Percentiles rank a stretch among this genome's conserved stretches.
These are phyloP conservation scores for Polysphondylium violaceum DNA, from an alignment of 78 protist genomes.

Conservation along the genomic window DNA sequence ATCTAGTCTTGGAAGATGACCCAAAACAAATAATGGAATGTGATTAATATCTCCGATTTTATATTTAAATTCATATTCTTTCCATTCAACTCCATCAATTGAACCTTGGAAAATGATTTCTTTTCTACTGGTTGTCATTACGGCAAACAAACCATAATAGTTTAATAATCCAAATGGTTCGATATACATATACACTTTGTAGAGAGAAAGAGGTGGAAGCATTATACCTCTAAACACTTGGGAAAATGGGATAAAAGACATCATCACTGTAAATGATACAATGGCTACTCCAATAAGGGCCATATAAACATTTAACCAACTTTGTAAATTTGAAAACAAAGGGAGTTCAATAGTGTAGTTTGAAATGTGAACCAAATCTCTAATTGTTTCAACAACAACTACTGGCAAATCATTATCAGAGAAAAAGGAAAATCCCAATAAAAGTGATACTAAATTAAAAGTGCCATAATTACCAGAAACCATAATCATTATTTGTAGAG, in stretches of 20 bases:
- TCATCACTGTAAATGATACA: not conserved
- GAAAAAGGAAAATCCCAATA: not conserved
- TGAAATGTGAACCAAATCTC: not conserved
- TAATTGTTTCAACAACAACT: not conserved
- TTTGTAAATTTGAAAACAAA: too few relatives aligned
- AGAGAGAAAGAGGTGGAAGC: not conserved
- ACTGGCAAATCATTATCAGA: conserved; percentile 11
- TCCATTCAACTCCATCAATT: conserved; percentile 32
- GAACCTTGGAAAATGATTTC: conserved; percentile 50
- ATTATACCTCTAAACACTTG: not conserved
- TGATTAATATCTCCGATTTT: conserved; percentile 30
- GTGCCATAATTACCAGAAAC: conserved; percentile 57
- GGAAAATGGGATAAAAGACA: not conserved
- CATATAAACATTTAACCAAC: not conserved
- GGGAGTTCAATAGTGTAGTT: too few relatives aligned
- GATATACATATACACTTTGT: conserved; percentile 3
- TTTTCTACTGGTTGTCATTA: conserved; percentile 50
- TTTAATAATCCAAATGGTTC: conserved; percentile 26
- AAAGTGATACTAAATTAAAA: conserved; percentile 35
- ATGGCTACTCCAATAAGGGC: not conserved
- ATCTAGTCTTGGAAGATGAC: conserved; percentile 61
- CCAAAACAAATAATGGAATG: conserved; percentile 16
- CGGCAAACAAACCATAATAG: conserved; percentile 62
- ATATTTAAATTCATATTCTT: conserved; percentile 56
- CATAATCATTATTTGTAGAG: conserved; percentile 17